Base-by-base conservation (phyloP, 768 basidiomycete species). In the Mrakia gelida region DNA sequence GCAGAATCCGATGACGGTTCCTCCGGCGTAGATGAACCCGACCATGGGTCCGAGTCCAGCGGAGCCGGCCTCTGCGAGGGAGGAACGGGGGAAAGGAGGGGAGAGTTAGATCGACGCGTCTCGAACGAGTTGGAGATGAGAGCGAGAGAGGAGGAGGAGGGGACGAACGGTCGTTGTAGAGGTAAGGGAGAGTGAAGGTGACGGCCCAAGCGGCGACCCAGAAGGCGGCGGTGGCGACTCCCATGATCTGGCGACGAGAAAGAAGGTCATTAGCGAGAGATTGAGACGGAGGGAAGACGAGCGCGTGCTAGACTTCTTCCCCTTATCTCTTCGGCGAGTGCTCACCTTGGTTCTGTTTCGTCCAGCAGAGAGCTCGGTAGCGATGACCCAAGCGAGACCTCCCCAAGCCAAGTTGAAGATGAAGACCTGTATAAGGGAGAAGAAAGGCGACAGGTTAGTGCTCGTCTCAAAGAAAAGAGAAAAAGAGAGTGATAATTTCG, bases 341-440 rank as follows among this genome's bases (percentile, higher is more conserved):
- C 49, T 52, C 49, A 52, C 49, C 49, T 83, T 84, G 75, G 81
- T 81, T 73, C 82, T 77, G 77, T 83, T 83, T 80, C 81, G 79
- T 52, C 83, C 82, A 26, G 81, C 80, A 4, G 82, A 81, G 49
- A 84, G 74, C 76, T 83, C 81, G 34, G 79, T 73, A 71, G 80
- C 71, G 49, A 82, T 80, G 56, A 80, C 80, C 82, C 82, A 83
- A 56, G 82, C 83, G 18, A 84, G 72, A 28, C 81, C 81, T 56
- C 83, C 83, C 84, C 83, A 84, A 6, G 82, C 83, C 56, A 84
- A 78, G 80, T 85, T 85, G 82, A 85, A 85, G 3, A 81, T 81
- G 65, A 84, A 85, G 45, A 84, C 83, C n/a, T 82, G 83, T 15
- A 84, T 80, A 75, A 82, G n/a, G n/a, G n/a, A n/a, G n/a, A n/a